Evolutionary conservation across 129 eudicot genomes (phyloP).

Genomic region (Mikania micrantha): DNA sequence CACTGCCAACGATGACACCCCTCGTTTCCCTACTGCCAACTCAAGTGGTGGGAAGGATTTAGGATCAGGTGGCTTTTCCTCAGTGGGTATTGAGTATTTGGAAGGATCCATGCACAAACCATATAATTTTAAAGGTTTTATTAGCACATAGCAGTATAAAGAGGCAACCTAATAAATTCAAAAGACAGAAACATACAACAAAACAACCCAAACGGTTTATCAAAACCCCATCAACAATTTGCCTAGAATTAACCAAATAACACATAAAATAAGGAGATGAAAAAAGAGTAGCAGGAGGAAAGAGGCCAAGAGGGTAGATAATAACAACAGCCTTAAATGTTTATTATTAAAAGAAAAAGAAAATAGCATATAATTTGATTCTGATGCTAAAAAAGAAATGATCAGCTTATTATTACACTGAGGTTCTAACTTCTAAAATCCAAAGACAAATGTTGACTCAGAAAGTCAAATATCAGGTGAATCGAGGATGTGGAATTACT

Average conservation of each 20-base stretch:
- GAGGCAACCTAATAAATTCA: neutral
- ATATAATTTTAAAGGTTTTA: neutral
- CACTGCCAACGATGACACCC: no score
- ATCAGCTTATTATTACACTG: neutral
- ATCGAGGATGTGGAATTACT: neutral
- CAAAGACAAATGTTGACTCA: neutral
- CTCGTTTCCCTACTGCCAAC: no score
- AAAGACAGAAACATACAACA: neutral
- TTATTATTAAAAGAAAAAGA: neutral
- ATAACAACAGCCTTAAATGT: neutral
- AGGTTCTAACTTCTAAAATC: neutral
- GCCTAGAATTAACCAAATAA: neutral
- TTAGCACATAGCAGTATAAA: neutral
- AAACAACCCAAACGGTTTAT: neutral
- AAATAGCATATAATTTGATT: neutral
- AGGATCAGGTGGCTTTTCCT: no score
- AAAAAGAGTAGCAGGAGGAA: no score
- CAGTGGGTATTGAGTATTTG: no score
- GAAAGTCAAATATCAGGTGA: neutral
- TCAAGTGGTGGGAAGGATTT: no score
- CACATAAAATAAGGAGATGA: neutral
- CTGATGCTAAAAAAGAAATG: neutral
- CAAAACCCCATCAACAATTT: neutral
- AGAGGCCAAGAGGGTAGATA: no score
- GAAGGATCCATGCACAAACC: neutral